phyloP scores from a whole-genome alignment of 73 alveolate species.

The Uronychia binucleata region DNA sequence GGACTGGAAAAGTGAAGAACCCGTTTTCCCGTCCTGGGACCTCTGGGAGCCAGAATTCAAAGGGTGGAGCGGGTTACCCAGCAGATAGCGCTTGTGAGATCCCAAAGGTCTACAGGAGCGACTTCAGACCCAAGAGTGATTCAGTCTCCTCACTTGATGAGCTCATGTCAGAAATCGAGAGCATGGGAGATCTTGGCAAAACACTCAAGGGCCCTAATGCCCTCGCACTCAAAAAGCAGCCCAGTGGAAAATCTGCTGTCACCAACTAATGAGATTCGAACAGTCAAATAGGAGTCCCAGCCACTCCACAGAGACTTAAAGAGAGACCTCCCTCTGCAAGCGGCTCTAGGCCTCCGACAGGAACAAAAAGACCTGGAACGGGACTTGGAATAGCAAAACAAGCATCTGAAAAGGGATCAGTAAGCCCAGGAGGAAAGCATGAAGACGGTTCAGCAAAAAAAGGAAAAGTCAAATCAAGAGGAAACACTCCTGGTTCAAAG shows the following conservation, averaged over 20 bases:
- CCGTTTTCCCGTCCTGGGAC: too few relatives aligned
- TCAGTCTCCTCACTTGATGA: not conserved
- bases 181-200: not conserved
- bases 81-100: too few relatives aligned
- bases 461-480: too few relatives aligned
- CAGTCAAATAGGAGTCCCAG: not conserved
- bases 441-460: too few relatives aligned
- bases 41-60: not conserved
- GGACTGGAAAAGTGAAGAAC: not conserved
- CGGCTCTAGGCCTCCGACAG: not conserved
- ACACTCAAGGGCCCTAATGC: not conserved
- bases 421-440: not conserved
- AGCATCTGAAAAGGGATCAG: not conserved
- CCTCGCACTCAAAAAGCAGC: not conserved
- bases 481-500: not conserved
- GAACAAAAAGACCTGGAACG: not conserved
- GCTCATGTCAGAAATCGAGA: not conserved
- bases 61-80: not conserved
- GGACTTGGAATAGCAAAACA: not conserved
- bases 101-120: not conserved
- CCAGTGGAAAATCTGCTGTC: not conserved
- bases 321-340: not conserved
- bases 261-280: not conserved
- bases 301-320: not conserved
- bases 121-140: not conserved